phyloP scores from a whole-genome alignment of 208 protist species.

The Novymonas esmeraldas region DNA sequence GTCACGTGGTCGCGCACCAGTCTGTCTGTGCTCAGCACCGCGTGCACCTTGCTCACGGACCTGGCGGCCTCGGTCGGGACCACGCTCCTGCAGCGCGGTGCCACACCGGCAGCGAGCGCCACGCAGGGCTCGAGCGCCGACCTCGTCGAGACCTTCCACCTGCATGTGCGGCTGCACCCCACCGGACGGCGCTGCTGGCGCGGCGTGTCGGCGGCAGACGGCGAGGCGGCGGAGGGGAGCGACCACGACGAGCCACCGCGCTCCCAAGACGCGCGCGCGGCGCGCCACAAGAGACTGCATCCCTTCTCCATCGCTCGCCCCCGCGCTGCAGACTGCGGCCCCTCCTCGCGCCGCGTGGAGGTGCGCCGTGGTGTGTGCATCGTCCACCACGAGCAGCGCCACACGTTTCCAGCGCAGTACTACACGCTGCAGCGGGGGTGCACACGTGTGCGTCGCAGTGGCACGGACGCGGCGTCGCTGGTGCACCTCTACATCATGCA shows the following conservation, averaged over 20 bases:
- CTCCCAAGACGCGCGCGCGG: not conserved
- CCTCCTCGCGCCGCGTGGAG: conserved; percentile 12
- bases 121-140: not conserved
- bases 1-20: conserved; percentile 30
- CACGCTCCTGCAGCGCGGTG: not conserved
- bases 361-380: conserved; percentile 27
- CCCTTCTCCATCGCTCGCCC: conserved; percentile 12
- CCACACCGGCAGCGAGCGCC: not conserved
- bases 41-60: conserved; percentile 17
- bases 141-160: conserved; percentile 12
- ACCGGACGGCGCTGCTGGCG: conserved; percentile 12
- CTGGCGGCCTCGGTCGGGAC: conserved; percentile 11
- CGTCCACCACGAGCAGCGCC: conserved; percentile 24
- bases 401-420: conserved; percentile 27
- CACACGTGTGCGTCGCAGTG: conserved; percentile 14
- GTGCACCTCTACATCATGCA: conserved; percentile 32
- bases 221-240: not conserved
- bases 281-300: conserved; percentile 20
- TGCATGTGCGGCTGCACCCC: conserved; percentile 17
- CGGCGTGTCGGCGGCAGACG: not conserved
- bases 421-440: conserved; percentile 23
- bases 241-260: not conserved
- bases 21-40: conserved; percentile 27
- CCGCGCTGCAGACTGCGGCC: not conserved
- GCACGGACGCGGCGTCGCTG: not conserved